phyloP scores from a whole-genome alignment of 2,329 filamentous ascomycete species.

The Annulohypoxylon truncatum region DNA sequence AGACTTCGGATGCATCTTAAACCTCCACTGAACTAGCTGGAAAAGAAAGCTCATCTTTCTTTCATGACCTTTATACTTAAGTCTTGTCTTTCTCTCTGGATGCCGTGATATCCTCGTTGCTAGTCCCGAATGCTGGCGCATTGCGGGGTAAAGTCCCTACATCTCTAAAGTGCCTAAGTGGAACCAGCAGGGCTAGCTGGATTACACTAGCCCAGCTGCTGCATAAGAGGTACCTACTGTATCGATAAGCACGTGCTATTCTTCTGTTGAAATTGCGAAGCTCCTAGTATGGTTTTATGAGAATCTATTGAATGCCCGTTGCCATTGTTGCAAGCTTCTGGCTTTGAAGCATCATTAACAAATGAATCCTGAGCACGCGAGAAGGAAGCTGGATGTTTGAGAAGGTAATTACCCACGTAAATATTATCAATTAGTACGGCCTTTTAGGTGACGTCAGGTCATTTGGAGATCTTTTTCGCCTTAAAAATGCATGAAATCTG shows the following conservation, averaged over 20 bases:
- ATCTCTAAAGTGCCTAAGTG: slow-evolving; percentile 3
- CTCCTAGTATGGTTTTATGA: not conserved
- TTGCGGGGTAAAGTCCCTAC: slow-evolving; percentile 42
- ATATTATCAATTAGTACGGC: not conserved
- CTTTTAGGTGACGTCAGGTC: slow-evolving; percentile 28
- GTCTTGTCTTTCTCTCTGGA: slow-evolving; percentile 10
- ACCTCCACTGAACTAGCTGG: not conserved
- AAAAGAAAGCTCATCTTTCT: not conserved
- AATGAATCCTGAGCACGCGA: not conserved
- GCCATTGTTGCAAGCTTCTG: too few species aligned
- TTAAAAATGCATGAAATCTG: slow-evolving; percentile 28
- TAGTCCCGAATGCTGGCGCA: slow-evolving; percentile 32
- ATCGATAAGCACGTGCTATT: slow-evolving; percentile 40
- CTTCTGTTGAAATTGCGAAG: not conserved
- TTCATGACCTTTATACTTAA: not conserved
- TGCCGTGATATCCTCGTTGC: slow-evolving; percentile 37
- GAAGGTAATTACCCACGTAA: not conserved
- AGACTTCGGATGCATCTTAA: not conserved
- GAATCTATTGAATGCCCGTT: not conserved
- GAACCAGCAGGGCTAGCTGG: not conserved
- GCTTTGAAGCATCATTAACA: too few species aligned
- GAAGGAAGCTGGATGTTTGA: not conserved
- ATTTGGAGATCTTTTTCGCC: slow-evolving; percentile 8
- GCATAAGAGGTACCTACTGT: slow-evolving; percentile 13
- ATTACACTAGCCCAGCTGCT: not conserved